Evolutionary conservation across 345 rosid genomes (phyloP), one percentile per base, ranked within the genome.

Genomic region (Raphanus raphanistrum): DNA sequence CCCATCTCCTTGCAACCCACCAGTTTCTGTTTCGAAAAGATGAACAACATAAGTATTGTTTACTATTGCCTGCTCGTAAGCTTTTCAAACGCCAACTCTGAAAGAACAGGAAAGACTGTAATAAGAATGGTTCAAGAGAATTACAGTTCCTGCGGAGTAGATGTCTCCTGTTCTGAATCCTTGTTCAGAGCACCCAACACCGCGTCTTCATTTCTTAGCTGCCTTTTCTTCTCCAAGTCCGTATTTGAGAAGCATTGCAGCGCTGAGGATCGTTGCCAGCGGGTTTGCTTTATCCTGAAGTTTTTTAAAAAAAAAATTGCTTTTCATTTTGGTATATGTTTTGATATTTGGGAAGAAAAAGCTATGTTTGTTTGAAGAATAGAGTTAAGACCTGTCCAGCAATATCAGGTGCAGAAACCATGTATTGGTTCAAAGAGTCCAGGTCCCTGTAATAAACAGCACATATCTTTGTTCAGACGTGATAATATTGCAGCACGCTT

Each of bases 331-430:
- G 29, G 29, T 28, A 28, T 28, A 28, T 28, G 65, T 8, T 62
- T 74, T 54, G 52, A 33, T 8, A 27, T 59, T 5, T 43, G 43
- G 71, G 58, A 54, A 26, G 58, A 68, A 25, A 45, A 73, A 41
- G 16, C 2, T 4, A 4, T 48, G 8, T 5, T 13, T 12, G 54
- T 48, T 13, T 48, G 54, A 48, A n/a, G 75, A 36, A 64, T 17
- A 11, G 69, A 72, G 27, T 58, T 26, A 59, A 50, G 67, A 94
- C 98, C 98, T 95, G 98, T 82, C 97, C 98, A 67, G 99, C 99
- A 71, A 91, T 95, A 87, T 95, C 97, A 52, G 99, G 99, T 73
- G 99, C 98, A 83, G 98, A 90, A n/a, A 31, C 99, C 98, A 73
- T 92, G 99, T 57, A 95, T 91, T 27, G 98, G 98, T 84, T 92